phyloP scores from a whole-genome alignment of 495 filamentous ascomycete genomes.

The Aspergillus funiculosus region DNA sequence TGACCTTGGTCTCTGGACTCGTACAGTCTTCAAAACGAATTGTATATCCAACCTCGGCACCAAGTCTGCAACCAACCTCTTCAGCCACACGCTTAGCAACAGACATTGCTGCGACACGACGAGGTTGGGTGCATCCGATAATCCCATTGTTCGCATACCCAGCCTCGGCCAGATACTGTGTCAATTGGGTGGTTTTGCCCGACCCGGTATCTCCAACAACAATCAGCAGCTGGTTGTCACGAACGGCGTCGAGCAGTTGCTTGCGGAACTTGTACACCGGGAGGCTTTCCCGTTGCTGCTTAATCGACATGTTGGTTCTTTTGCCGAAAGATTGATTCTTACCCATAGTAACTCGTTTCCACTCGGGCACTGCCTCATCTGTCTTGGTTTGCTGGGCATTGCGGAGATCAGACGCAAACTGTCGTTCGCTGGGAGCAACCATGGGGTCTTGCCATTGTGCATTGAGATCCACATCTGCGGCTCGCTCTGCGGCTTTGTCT shows the following conservation, averaged over 20 bases:
- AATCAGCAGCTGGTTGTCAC: constrained; percentile 84
- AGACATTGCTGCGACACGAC: constrained; percentile 94
- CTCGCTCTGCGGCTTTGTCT: constrained; percentile 72
- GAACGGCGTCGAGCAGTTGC: constrained; percentile 81
- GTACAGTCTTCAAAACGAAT: constrained; percentile 98
- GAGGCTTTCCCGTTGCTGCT: constrained; percentile 85
- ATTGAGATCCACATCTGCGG: constrained; percentile 74
- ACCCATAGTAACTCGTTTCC: constrained; percentile 79
- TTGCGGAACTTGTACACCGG: constrained; percentile 88
- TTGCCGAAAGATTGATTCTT: constrained; percentile 81
- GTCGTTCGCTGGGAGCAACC: constrained; percentile 71
- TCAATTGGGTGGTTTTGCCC: constrained; percentile 95
- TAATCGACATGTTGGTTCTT: constrained; percentile 86
- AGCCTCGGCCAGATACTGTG: constrained; percentile 89
- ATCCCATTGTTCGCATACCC: constrained; percentile 86
- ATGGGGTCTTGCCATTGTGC: constrained; percentile 97
- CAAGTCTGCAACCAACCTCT: constrained; percentile 87
- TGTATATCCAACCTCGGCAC: constrained; percentile 92
- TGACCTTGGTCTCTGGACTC: constrained; percentile 84
- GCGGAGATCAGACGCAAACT: constrained; percentile 82
- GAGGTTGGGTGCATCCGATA: constrained; percentile 95
- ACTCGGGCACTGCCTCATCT: constrained; percentile 76
- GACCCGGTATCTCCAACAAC: constrained; percentile 97
- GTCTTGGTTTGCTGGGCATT: constrained; percentile 49
- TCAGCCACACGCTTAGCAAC: constrained; percentile 96